Evolutionary conservation across 805 yeast genomes (phyloP), one percentile per base, ranked within the genome.

Genomic region (Metschnikowia noctiluminum): DNA sequence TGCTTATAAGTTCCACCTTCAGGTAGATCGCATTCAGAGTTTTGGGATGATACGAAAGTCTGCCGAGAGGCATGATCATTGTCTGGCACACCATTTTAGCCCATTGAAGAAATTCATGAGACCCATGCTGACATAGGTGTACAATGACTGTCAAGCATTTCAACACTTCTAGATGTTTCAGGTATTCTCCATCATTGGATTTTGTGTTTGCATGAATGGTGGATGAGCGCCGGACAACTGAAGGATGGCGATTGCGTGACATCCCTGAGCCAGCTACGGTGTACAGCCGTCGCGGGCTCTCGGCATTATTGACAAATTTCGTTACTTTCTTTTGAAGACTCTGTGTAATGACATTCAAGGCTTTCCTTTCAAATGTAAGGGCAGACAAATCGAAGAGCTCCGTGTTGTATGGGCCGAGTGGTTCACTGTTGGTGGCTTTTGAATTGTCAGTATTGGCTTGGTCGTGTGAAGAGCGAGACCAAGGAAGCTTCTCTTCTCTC

Each of bases 361-460:
- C 68, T 51, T 65, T 67, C 13, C 68, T 52, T 42, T 71, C 62
- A 46, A 67, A 70, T 0, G 86, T 73, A 21, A 79, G 60, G 2
- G 68, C 63, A 0, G 84, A 72, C 2, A 82, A 63, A 43, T 80
- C 81, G 49, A 76, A 75, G 59, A 82, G 65, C 50, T 81, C 77
- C 6, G 75, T 66, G n/a, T 81, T 78, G 7, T 79, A 77, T 0
- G 85, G 85, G 1, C 86, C 83, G 56, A 73, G 66, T 1, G 74
- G 68, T 49, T 80, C 84, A 49, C 71, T 72, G 53, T 74, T 77
- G 26, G 85, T 81, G 8, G 84, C 81, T 61, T 43, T 1, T n/a
- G 40, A 7, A 12, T 8, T 14, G 45, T 46, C 40, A 45, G 48
- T 16, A 26, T 12, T 9, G 7, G 7, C n/a, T 28, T 32, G 32